A percentile compares a stretch with the other conserved stretches of the same genome.
Evolutionary conservation across 2,329 filamentous ascomycete species (phyloP).

Genomic region (Phyllosticta citrichinensis): DNA sequence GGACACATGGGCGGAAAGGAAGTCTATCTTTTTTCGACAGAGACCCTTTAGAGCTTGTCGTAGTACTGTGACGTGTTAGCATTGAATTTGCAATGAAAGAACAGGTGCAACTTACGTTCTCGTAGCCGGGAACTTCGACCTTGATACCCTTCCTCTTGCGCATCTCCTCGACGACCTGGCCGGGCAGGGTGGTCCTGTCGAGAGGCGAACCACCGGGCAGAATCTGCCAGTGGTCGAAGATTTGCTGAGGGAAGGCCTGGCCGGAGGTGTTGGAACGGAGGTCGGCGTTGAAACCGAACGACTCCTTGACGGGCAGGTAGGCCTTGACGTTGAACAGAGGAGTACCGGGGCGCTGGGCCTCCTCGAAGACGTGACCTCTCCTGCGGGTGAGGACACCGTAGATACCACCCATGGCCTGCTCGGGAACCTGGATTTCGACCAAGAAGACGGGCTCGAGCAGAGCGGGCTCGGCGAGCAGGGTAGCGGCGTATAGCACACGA

Average conservation of each 20-base stretch:
- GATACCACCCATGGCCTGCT: slow-evolving; percentile 98
- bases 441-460: slow-evolving; percentile 97
- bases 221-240: slow-evolving; percentile 98
- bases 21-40: slow-evolving; percentile 34
- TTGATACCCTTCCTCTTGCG: slow-evolving; percentile 99
- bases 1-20: slow-evolving; percentile 22
- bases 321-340: slow-evolving; percentile 99
- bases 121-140: slow-evolving; percentile 81
- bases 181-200: slow-evolving; percentile 72
- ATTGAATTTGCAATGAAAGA: slow-evolving; percentile 17
- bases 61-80: slow-evolving; percentile 64
- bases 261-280: slow-evolving; percentile 87
- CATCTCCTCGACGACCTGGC: slow-evolving; percentile 75
- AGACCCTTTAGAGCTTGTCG: slow-evolving; percentile 81
- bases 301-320: slow-evolving; percentile 93
- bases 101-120: slow-evolving; percentile 67
- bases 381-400: slow-evolving; percentile 97
- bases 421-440: slow-evolving; percentile 98
- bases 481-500: slow-evolving; percentile 91
- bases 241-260: slow-evolving; percentile 97
- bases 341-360: slow-evolving; percentile 97
- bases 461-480: slow-evolving; percentile 82
- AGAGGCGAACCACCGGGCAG: slow-evolving; percentile 89
- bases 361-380: slow-evolving; percentile 97
- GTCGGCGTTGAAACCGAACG: slow-evolving; percentile 98